Conservation (phyloP, 73 alveolate genomes). For the Diophrys appendiculata region DNA sequence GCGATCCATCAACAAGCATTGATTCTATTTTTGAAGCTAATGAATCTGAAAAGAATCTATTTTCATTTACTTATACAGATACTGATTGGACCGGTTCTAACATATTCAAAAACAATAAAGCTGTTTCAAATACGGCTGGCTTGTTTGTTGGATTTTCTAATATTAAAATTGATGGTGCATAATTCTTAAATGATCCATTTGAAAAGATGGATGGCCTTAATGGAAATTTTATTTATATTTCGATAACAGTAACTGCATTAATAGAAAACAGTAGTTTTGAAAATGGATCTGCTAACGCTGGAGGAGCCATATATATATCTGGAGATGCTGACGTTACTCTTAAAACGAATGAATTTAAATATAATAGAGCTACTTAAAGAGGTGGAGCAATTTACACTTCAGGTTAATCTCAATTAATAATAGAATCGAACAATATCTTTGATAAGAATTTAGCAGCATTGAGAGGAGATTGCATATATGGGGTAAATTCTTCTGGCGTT, state of each 20-base stretch:
- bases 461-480: slow-evolving; percentile 31
- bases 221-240: slow-evolving; percentile 13
- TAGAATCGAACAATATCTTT: not conserved
- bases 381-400: slow-evolving; percentile 58
- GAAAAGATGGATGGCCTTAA: not conserved
- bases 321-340: slow-evolving; percentile 6
- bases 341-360: not conserved
- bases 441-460: not conserved
- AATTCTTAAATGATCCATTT: not conserved
- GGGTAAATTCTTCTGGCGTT: not conserved
- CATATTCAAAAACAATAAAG: not conserved
- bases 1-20: no score
- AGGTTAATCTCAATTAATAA: slow-evolving; percentile 9
- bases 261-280: not conserved
- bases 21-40: not conserved
- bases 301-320: slow-evolving; percentile 21
- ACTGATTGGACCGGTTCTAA: not conserved
- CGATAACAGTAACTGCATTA: not conserved
- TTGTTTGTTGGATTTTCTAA: slow-evolving; percentile 5
- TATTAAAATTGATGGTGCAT: not conserved
- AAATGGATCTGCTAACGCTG: slow-evolving; percentile 16
- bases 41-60: not conserved
- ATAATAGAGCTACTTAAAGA: not conserved
- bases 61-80: slow-evolving; percentile 1
- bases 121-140: not conserved